Evolutionary conservation across 768 basidiomycete species (phyloP).

Genomic region (Mycena amicta): DNA sequence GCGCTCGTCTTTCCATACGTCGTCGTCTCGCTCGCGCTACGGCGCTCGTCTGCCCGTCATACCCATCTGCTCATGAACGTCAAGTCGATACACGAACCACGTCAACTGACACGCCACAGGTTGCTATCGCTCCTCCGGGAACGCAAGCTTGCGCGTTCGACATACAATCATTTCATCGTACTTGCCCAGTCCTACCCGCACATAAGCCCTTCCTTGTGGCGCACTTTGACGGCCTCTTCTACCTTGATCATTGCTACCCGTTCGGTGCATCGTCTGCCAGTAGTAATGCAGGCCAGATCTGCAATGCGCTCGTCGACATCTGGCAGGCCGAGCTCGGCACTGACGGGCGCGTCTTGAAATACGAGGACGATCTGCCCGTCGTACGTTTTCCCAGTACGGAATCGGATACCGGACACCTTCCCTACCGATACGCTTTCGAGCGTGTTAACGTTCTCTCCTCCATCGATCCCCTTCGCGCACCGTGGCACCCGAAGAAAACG

Average conservation of each 20-base stretch:
- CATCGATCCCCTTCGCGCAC: slow-evolving; percentile 22
- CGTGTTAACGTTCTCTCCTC: slow-evolving; percentile 3
- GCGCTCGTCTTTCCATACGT: too few species aligned
- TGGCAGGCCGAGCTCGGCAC: background rate
- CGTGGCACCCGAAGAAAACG: slow-evolving; percentile 29
- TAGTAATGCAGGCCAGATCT: slow-evolving; percentile 26
- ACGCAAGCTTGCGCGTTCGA: slow-evolving; percentile 27
- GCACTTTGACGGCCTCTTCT: slow-evolving; percentile 9
- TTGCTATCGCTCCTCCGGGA: slow-evolving; percentile 23
- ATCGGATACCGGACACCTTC: background rate
- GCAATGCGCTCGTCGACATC: slow-evolving; percentile 20
- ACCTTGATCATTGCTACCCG: slow-evolving; percentile 25
- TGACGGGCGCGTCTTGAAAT: slow-evolving; percentile 6
- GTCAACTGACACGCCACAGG: too few species aligned
- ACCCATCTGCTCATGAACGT: too few species aligned
- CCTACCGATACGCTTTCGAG: slow-evolving; percentile 24
- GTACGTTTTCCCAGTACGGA: background rate
- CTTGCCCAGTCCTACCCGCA: slow-evolving; percentile 18
- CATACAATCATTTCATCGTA: slow-evolving; percentile 27
- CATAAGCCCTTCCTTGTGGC: slow-evolving; percentile 27
- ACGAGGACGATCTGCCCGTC: slow-evolving; percentile 23
- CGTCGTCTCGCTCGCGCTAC: too few species aligned
- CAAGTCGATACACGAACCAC: too few species aligned
- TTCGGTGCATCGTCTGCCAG: slow-evolving; percentile 24
- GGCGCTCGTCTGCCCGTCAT: background rate